These are phyloP conservation scores for Coemansia sp. DNA, from an alignment of 192 early-diverging fungal genomes.

Conservation along the genomic window DNA sequence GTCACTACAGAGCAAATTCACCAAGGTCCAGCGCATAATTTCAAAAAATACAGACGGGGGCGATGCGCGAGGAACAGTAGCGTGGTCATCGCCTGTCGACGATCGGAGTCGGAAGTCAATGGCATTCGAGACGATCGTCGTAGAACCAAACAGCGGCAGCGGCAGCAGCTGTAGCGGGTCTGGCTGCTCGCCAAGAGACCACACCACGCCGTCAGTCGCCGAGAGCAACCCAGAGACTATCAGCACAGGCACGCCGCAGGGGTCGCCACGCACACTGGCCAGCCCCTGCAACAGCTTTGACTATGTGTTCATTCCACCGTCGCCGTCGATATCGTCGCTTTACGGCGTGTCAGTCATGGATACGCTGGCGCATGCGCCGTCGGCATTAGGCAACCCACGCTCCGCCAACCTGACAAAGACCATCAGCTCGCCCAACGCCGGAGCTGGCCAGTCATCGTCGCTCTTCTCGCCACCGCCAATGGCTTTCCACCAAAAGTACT, in stretches of 20 bases:
- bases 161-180: background rate
- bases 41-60: slow-evolving; percentile 9
- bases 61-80: slow-evolving; percentile 16
- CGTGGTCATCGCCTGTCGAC: slow-evolving; percentile 33
- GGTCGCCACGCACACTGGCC: slow-evolving; percentile 33
- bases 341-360: slow-evolving; percentile 28
- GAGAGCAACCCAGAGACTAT: slow-evolving; percentile 32
- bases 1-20: slow-evolving; percentile 3
- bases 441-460: slow-evolving; percentile 17
- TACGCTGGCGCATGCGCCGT: slow-evolving; percentile 21
- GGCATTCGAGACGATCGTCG: slow-evolving; percentile 14
- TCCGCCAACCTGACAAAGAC: slow-evolving; percentile 25
- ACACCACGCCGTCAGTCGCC: slow-evolving; percentile 16
- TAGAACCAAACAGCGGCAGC: background rate
- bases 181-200: slow-evolving; percentile 12
- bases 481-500: slow-evolving; percentile 29
- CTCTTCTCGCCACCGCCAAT: slow-evolving; percentile 44
- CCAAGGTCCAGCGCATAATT: background rate
- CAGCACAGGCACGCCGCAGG: slow-evolving; percentile 25
- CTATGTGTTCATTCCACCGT: slow-evolving; percentile 52
- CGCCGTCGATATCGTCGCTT: slow-evolving; percentile 49
- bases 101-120: slow-evolving; percentile 20
- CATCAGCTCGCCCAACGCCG: slow-evolving; percentile 29
- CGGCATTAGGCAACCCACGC: slow-evolving; percentile 26
- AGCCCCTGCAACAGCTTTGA: slow-evolving; percentile 52